phyloP scores from a whole-genome alignment of 2,329 filamentous ascomycete species.

The Cladophialophora exuberans region DNA sequence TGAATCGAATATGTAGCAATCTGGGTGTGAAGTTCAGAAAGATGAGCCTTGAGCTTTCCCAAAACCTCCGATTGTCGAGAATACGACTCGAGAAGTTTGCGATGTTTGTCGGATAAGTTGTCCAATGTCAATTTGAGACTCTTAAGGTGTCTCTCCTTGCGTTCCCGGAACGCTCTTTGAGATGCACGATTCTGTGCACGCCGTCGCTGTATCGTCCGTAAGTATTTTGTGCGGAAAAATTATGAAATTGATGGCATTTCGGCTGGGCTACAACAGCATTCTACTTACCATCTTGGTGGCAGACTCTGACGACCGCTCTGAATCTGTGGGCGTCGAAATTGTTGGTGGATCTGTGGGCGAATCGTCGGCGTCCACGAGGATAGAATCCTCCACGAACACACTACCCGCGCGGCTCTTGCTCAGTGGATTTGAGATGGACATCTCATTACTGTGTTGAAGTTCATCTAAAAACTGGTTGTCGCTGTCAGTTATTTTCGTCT shows the following conservation, averaged over 20 bases:
- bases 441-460: neutral
- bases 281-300: slow-evolving; percentile 8
- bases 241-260: neutral
- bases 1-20: slow-evolving; percentile 1
- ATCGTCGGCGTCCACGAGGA: neutral
- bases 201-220: slow-evolving; percentile 3
- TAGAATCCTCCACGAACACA: neutral
- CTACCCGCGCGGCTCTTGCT: neutral
- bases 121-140: slow-evolving; percentile 7
- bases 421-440: neutral
- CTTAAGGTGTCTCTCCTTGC: slow-evolving; percentile 10
- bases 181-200: slow-evolving; percentile 14
- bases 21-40: slow-evolving; percentile 7
- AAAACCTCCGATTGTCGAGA: slow-evolving; percentile 4
- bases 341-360: neutral
- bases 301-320: slow-evolving; percentile 1
- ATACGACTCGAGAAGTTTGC: slow-evolving; percentile 6
- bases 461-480: neutral
- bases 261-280: neutral
- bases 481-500: neutral
- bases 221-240: neutral
- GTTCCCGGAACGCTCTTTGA: slow-evolving; percentile 14
- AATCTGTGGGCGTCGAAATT: slow-evolving; percentile 7
- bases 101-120: slow-evolving; percentile 4
- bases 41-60: neutral